Base-by-base conservation (phyloP, 2,329 filamentous ascomycete genomes). In the Nemania sp. region DNA sequence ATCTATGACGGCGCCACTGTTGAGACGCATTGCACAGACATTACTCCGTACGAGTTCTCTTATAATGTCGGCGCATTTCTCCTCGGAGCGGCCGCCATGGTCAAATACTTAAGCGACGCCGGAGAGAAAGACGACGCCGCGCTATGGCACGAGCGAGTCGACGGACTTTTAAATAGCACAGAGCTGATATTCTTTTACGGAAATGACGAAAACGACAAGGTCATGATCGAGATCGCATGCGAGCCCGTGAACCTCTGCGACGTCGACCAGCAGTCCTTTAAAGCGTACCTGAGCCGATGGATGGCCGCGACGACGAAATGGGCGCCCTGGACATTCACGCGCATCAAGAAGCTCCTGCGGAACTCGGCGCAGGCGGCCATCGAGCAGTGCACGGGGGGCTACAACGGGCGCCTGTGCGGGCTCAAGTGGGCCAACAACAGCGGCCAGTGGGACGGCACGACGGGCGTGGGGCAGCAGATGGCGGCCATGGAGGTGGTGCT, bases 401-500 rank as follows among this genome's bases (percentile, higher is more conserved):
- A 66, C 22, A 83, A 82, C 56, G 75, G 78, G 3, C 77, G 77
- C 22, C 78, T 83, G 75, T 88, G 83, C 61, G 82, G 84, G 7
- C 69, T 83, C 48, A 79, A 79, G 54, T 88, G 84, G 83, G 78
- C 77, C 40, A 75, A 78, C 48, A 72, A 76, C 51, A 68, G 66
- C 5, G 73, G 70, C 1, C 68, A 70, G 7, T 88, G 79, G 70
- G 84, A 88, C 66, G 81, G 82, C 20, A 76, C 75, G 1, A 78
- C 75, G 6, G 86, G 86, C 6, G 80, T 89, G 2, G 86, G 86
- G 5, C 84, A 89, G 68, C 85, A 89, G 70, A 89, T 90, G 86
- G 78, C 82, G 1, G 84, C 82, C 2, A 73, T 89, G 67, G 83
- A 88, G 64, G 76, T 87, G 8, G 79, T 87, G 6, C 77, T 89